Conservation (phyloP, 768 basidiomycete species). For the Mycena leptocephala region DNA sequence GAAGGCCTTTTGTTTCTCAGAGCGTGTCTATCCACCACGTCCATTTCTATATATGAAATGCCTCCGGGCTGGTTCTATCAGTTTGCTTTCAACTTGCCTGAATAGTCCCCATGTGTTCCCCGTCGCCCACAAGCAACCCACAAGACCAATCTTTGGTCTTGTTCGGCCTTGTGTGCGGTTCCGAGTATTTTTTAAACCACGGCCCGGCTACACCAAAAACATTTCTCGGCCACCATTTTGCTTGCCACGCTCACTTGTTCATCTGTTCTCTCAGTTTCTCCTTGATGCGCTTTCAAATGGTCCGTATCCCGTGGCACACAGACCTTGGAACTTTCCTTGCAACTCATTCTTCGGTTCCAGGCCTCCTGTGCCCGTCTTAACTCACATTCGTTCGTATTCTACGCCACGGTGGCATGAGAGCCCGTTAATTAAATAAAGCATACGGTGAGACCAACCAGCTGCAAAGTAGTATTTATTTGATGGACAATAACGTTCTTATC, state of each 20-base stretch:
- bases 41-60: conserved; percentile 20
- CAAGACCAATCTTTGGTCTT: background rate
- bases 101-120: background rate
- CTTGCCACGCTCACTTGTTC: background rate
- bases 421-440: conserved; percentile 10
- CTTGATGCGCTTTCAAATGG: conserved; percentile 8
- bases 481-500: background rate
- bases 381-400: conserved; percentile 19
- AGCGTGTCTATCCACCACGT: background rate
- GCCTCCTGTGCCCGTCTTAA: conserved; percentile 3
- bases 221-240: conserved; percentile 12
- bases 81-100: conserved; percentile 20
- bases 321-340: conserved; percentile 5
- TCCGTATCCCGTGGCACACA: conserved; percentile 8
- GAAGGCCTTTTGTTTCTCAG: conserved; percentile 14
- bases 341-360: background rate
- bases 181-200: background rate
- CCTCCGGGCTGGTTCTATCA: conserved; percentile 19
- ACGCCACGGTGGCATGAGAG: conserved; percentile 28
- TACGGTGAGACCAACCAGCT: background rate
- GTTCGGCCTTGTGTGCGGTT: conserved; percentile 5
- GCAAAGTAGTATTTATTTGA: background rate
- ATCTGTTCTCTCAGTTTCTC: background rate
- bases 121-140: background rate
- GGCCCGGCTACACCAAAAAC: background rate